Evolutionary conservation across 2,329 filamentous ascomycete species (phyloP), one percentile per base, ranked within the genome.

Genomic region (Cadophora luteo-olivacea): DNA sequence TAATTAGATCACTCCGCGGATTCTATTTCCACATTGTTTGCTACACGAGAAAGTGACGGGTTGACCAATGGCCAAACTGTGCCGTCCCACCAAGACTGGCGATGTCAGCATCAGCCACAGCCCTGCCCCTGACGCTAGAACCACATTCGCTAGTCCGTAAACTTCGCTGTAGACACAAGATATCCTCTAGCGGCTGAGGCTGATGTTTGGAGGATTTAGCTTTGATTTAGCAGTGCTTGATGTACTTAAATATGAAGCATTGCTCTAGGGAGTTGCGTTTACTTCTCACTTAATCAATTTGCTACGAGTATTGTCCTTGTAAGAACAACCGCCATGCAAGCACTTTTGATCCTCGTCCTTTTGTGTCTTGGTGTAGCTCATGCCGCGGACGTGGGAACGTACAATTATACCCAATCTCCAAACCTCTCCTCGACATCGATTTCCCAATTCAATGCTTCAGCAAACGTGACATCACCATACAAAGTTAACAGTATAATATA

Each of bases 61-160:
- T 32, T 19, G 19, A 29, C 52, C 52, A 57, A 57, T 57, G 3
- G 1, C 2, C 14, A 36, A 6, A 14, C 52, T 8, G 16, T 36
- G 16, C n/a, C 16, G 14, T n/a, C 14, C 29, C 29, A 29, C 52
- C 52, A 57, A 29, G 29, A n/a, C 11, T 16, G 11, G 3, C 19
- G 52, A n/a, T 33, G 25, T 36, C 52, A 57, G 52, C 52, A 57
- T 36, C n/a, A 57, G 52, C 52, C 52, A 36, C 52, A 33, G 25
- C 29, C 52, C 12, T 57, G 52, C 52, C 52, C 16, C 41, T 16
- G 12, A 38, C 14, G 41, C 41, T 19, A 45, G 41, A 11, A 45
- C 14, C 41, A 19, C 41, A 45, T 45, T 45, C 14, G 41, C 14
- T 45, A 16, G 11, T 45, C 41, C 41, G 41, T 45, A 16, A 45